A percentile compares a stretch with the other conserved stretches of the same genome.
Conservation (phyloP, 2,329 filamentous ascomycete genomes). For the Botrytis tulipae region DNA sequence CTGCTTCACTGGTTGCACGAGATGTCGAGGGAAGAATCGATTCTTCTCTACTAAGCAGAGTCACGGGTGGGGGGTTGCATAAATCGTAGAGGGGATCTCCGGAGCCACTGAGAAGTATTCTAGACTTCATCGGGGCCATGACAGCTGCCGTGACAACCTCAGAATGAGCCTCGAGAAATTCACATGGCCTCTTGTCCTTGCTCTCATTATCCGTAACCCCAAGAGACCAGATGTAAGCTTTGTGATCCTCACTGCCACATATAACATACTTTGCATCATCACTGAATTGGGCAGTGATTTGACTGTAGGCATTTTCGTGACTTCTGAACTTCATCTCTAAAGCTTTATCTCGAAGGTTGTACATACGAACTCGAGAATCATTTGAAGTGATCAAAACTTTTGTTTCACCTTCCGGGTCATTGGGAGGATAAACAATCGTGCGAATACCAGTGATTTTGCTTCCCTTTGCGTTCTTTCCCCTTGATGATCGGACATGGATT, state of each 20-base stretch:
- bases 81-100: conserved; percentile 91
- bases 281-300: conserved; percentile 86
- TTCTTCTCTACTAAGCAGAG: conserved; percentile 72
- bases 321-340: conserved; percentile 89
- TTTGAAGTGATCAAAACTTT: conserved; percentile 92
- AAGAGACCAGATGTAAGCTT: conserved; percentile 88
- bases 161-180: conserved; percentile 87
- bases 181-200: conserved; percentile 77
- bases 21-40: conserved; percentile 49
- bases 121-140: conserved; percentile 76
- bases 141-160: conserved; percentile 86
- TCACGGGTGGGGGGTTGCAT: conserved; percentile 91
- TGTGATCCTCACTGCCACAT: conserved; percentile 88
- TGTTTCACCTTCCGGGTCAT: conserved; percentile 57
- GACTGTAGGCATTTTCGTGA: conserved; percentile 84
- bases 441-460: conserved; percentile 97
- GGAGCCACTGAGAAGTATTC: conserved; percentile 73
- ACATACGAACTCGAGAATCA: conserved; percentile 86
- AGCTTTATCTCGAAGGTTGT: conserved; percentile 80
- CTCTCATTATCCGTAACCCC: conserved; percentile 49
- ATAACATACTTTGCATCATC: conserved; percentile 85
- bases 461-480: conserved; percentile 90
- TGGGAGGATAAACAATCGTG: conserved; percentile 60
- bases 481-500: conserved; percentile 87
- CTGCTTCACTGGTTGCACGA: conserved; percentile 23